phyloP scores from a whole-genome alignment of 2,329 filamentous ascomycete species.

The Paecilomyces sp. region DNA sequence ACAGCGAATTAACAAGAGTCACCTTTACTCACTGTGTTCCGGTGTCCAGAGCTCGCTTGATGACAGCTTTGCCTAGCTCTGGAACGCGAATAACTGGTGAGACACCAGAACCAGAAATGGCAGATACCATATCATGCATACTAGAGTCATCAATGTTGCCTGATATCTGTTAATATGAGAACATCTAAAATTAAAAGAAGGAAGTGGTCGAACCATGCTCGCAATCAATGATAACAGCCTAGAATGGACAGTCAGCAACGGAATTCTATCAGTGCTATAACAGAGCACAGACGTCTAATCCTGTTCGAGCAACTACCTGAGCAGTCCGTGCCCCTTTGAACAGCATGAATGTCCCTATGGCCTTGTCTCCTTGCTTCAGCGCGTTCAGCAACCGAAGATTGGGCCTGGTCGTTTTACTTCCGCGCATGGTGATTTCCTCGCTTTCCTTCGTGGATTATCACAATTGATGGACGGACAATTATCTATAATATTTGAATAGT shows the following conservation, averaged over 20 bases:
- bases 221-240: slow-evolving; percentile 1
- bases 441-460: background rate
- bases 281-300: background rate
- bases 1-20: background rate
- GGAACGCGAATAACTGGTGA: slow-evolving; percentile 1
- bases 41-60: slow-evolving; percentile 2
- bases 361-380: background rate
- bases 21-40: background rate
- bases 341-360: slow-evolving; percentile 2
- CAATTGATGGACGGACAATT: background rate
- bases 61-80: background rate
- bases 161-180: background rate
- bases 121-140: slow-evolving; percentile 3
- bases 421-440: background rate
- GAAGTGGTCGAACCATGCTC: background rate
- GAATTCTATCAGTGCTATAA: background rate
- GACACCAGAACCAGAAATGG: slow-evolving; percentile 1
- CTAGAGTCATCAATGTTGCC: slow-evolving; percentile 1
- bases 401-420: background rate
- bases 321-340: slow-evolving; percentile 1
- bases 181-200: background rate
- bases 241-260: background rate
- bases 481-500: background rate
- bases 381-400: slow-evolving; percentile 1
- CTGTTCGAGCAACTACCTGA: slow-evolving; percentile 1